These are phyloP conservation scores for Trichosporon asahii DNA, from an alignment of 1,284 basidiomycete species.

Conservation along the genomic window DNA sequence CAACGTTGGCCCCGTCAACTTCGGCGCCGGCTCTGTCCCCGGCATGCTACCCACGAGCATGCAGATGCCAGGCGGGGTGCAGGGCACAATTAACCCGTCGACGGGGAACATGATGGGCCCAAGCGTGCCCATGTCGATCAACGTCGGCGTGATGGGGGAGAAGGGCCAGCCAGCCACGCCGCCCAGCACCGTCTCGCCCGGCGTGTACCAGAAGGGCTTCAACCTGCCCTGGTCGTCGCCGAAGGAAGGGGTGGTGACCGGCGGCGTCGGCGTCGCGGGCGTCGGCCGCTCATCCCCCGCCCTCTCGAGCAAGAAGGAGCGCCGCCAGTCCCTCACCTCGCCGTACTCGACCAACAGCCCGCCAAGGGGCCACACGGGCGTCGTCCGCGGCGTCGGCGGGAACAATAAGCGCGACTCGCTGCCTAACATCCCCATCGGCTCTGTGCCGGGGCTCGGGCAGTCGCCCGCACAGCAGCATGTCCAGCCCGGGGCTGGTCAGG, in stretches of 20 bases:
- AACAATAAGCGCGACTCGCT: not conserved
- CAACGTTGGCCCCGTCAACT: not conserved
- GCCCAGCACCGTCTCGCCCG: conserved; percentile 26
- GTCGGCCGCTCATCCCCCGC: not conserved
- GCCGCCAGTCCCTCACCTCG: conserved; percentile 3
- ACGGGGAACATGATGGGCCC: not conserved
- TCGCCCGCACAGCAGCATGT: not conserved
- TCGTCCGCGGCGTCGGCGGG: not conserved
- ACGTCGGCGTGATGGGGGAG: not conserved
- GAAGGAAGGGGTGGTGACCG: not conserved
- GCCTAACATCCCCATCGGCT: not conserved
- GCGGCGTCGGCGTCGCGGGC: not conserved
- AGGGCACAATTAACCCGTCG: not conserved
- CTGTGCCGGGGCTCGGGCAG: not conserved
- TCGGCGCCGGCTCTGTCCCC: not conserved
- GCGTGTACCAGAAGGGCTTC: conserved; percentile 22
- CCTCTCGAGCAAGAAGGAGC: conserved; percentile 11
- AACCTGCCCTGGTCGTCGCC: not conserved
- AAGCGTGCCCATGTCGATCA: not conserved
- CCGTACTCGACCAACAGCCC: conserved; percentile 11
- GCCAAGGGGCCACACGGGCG: not conserved
- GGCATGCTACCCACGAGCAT: not conserved
- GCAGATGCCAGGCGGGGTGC: no score
- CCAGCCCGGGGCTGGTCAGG: no score
- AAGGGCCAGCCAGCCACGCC: not conserved